phyloP scores from a whole-genome alignment of 2,329 filamentous ascomycete species.

The Xylariales sp. region DNA sequence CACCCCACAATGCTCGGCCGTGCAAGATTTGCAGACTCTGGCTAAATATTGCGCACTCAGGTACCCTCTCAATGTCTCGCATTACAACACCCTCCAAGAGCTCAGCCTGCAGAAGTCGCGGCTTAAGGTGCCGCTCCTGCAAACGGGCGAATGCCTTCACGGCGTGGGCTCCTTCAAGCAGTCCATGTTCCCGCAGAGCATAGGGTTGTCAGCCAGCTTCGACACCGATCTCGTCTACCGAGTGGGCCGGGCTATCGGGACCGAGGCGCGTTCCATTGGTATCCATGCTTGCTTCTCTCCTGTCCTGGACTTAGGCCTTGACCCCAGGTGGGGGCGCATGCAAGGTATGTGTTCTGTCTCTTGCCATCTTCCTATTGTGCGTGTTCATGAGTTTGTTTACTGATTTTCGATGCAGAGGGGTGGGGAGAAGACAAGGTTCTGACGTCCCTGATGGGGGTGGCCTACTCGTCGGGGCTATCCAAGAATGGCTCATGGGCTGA shows the following conservation, averaged over 20 bases:
- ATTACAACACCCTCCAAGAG: slow-evolving; percentile 35
- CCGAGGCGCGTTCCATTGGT: slow-evolving; percentile 37
- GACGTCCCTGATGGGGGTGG: slow-evolving; percentile 39
- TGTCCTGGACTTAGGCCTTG: slow-evolving; percentile 37
- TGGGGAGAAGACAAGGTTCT: slow-evolving; percentile 42
- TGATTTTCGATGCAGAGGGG: slow-evolving; percentile 27
- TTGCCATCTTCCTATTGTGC: background rate
- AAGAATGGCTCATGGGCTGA: slow-evolving; percentile 38
- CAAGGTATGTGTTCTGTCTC: slow-evolving; percentile 22
- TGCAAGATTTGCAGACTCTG: background rate
- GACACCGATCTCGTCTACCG: slow-evolving; percentile 35
- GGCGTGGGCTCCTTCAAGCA: slow-evolving; percentile 40
- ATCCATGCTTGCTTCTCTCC: slow-evolving; percentile 39
- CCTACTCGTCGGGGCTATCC: slow-evolving; percentile 35
- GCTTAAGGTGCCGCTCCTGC: slow-evolving; percentile 35
- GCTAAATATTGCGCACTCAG: no score
- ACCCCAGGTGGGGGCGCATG: slow-evolving; percentile 38
- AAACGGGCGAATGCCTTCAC: slow-evolving; percentile 38
- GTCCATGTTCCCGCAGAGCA: slow-evolving; percentile 37
- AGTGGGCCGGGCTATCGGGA: slow-evolving; percentile 35
- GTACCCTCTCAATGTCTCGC: slow-evolving; percentile 35
- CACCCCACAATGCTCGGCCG: background rate
- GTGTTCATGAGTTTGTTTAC: background rate
- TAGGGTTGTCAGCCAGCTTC: slow-evolving; percentile 36
- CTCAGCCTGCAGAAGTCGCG: slow-evolving; percentile 30